Percentiles rank a stretch among this genome's conserved stretches.
These are phyloP conservation scores for Microsporum canis DNA, from an alignment of 2,329 filamentous ascomycete genomes.

Conservation along the genomic window DNA sequence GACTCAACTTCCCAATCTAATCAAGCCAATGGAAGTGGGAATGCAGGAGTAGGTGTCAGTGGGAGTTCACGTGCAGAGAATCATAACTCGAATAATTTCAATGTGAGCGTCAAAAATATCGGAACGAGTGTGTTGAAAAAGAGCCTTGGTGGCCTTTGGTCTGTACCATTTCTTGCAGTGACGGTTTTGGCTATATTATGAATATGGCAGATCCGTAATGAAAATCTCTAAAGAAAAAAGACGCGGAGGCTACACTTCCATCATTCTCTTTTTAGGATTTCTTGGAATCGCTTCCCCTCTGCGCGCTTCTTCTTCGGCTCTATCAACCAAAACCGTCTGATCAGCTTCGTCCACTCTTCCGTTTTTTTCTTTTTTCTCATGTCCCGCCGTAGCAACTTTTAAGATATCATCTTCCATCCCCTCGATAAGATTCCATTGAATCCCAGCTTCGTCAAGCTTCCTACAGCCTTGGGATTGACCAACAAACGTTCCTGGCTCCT, in stretches of 20 bases:
- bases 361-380: conserved; percentile 36
- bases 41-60: neutral
- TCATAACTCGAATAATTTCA: neutral
- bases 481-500: conserved; percentile 85
- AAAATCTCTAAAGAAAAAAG: neutral
- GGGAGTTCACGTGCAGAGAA: conserved; percentile 5
- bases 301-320: conserved; percentile 29
- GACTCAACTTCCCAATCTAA: neutral
- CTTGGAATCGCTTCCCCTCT: conserved; percentile 28
- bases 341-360: conserved; percentile 17
- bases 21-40: neutral
- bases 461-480: conserved; percentile 63
- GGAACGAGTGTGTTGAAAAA: neutral
- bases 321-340: conserved; percentile 29
- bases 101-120: neutral
- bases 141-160: neutral
- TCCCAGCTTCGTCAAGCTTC: conserved; percentile 59
- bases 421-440: conserved; percentile 59
- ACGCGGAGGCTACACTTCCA: conserved; percentile 23
- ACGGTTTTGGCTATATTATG: neutral
- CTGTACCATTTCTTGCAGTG: neutral
- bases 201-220: neutral
- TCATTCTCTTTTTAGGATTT: conserved; percentile 40
- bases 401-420: conserved; percentile 76
- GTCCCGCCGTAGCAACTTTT: conserved; percentile 70